These are phyloP conservation scores for Penicillium sp. DNA, from an alignment of 2,329 filamentous ascomycete genomes.

Conservation along the genomic window DNA sequence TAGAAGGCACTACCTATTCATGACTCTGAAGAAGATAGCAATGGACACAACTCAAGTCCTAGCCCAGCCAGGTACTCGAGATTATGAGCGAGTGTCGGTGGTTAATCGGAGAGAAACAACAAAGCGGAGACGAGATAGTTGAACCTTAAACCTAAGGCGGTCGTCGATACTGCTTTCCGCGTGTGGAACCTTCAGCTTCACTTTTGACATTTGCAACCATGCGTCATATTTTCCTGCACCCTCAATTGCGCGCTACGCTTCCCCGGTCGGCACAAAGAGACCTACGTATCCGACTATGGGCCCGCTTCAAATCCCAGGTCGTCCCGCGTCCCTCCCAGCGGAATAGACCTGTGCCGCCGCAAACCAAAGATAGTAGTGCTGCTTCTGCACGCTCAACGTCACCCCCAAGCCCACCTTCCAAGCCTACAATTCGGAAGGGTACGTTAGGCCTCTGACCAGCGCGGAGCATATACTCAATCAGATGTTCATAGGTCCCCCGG, in stretches of 20 bases:
- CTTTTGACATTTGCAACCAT: conserved; percentile 15
- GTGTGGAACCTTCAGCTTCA: conserved; percentile 3
- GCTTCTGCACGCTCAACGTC: conserved; percentile 11
- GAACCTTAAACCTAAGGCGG: not conserved
- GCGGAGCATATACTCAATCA: conserved; percentile 7
- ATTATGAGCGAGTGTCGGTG: not conserved
- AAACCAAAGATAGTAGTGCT: conserved; percentile 18
- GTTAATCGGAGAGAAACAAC: not conserved
- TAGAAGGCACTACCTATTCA: conserved; percentile 9
- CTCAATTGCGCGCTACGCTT: conserved; percentile 29
- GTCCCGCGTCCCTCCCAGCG: conserved; percentile 22
- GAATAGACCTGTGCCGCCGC: conserved; percentile 16
- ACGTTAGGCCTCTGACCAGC: not conserved
- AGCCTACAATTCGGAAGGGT: conserved; percentile 30
- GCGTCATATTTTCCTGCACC: conserved; percentile 29
- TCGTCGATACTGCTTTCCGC: conserved; percentile 9
- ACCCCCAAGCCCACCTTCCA: conserved; percentile 19
- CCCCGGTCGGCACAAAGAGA: conserved; percentile 25
- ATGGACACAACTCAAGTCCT: not conserved
- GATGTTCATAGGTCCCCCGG: conserved; percentile 31
- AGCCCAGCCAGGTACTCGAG: conserved; percentile 10
- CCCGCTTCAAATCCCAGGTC: conserved; percentile 28
- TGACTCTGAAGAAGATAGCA: conserved; percentile 4
- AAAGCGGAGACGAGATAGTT: conserved; percentile 4
- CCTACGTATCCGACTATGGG: conserved; percentile 25